Percentiles rank a stretch among this genome's conserved stretches.
Conservation (phyloP, 2,329 filamentous ascomycete genomes). For the Microcyclospora pomicola region DNA sequence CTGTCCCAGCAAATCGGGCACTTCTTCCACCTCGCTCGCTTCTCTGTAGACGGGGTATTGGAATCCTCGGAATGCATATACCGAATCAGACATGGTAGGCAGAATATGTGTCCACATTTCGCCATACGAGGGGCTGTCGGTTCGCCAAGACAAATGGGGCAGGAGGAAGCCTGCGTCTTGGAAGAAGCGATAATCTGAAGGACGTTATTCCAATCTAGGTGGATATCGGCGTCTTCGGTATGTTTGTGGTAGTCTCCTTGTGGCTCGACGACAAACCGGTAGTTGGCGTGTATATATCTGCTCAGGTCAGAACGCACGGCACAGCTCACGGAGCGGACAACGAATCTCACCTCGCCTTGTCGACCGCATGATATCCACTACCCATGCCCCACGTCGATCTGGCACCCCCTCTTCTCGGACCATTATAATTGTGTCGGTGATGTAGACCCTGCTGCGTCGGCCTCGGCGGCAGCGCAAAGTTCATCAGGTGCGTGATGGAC, state of each 20-base stretch:
- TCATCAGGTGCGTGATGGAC: conserved; percentile 92
- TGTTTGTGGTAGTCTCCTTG: conserved; percentile 66
- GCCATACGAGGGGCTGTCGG: conserved; percentile 94
- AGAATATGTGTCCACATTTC: conserved; percentile 94
- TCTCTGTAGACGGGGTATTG: conserved; percentile 48
- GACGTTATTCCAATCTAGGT: conserved; percentile 81
- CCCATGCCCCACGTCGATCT: conserved; percentile 73
- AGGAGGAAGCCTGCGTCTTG: conserved; percentile 75
- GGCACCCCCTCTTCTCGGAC: conserved; percentile 34
- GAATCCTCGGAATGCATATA: conserved; percentile 84
- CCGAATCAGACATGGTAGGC: conserved; percentile 78
- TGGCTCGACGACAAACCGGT: conserved; percentile 87
- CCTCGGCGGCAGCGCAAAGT: conserved; percentile 69
- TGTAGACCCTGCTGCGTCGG: conserved; percentile 44
- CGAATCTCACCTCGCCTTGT: conserved; percentile 62
- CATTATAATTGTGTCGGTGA: conserved; percentile 22
- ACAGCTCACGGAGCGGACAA: too few relatives aligned
- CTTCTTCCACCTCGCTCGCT: conserved; percentile 73
- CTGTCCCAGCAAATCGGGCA: conserved; percentile 92
- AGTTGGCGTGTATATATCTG: conserved; percentile 88
- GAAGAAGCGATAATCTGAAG: conserved; percentile 83
- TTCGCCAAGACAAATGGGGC: conserved; percentile 86
- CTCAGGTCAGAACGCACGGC: neutral
- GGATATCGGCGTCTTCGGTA: conserved; percentile 71
- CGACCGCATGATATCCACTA: conserved; percentile 76